Conservation (phyloP, 1,284 basidiomycete species). For the Melampsora occidentalis region DNA sequence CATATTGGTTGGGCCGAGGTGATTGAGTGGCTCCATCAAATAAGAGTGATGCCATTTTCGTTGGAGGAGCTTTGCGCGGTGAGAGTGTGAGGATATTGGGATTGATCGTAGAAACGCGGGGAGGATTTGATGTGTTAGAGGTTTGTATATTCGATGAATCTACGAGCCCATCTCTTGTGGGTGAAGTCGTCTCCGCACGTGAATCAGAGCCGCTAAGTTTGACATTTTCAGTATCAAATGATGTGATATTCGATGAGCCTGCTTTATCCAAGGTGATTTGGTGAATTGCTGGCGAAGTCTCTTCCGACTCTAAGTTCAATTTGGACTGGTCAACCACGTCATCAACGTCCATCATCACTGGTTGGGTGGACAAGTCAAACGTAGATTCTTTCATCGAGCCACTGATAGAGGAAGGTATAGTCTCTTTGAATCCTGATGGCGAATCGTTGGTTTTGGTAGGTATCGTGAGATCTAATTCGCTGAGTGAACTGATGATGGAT, state of each 20-base stretch:
- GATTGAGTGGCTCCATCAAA: conserved; percentile 12
- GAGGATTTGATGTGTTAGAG: background rate
- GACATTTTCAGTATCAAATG: background rate
- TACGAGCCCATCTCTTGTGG: conserved; percentile 9
- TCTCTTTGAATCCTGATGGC: background rate
- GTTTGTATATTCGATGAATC: background rate
- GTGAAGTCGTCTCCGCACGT: background rate
- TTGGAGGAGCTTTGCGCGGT: background rate
- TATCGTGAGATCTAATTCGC: background rate
- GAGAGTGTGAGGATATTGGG: conserved; percentile 3
- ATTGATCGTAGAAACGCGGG: background rate
- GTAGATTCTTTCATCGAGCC: background rate
- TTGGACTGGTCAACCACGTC: background rate
- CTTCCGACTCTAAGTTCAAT: background rate
- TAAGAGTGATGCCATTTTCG: conserved; percentile 15
- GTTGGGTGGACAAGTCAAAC: background rate
- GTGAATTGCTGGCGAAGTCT: background rate
- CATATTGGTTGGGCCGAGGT: conserved; percentile 5
- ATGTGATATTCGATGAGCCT: conserved; percentile 3
- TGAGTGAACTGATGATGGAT: background rate
- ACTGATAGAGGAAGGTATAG: background rate
- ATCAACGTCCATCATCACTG: conserved; percentile 21
- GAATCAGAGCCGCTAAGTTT: background rate
- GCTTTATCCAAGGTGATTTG: conserved; percentile 13
- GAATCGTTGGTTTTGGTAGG: background rate